These are phyloP conservation scores for Flaveria floridana DNA, from an alignment of 140 eudicot genomes.

Conservation along the genomic window DNA sequence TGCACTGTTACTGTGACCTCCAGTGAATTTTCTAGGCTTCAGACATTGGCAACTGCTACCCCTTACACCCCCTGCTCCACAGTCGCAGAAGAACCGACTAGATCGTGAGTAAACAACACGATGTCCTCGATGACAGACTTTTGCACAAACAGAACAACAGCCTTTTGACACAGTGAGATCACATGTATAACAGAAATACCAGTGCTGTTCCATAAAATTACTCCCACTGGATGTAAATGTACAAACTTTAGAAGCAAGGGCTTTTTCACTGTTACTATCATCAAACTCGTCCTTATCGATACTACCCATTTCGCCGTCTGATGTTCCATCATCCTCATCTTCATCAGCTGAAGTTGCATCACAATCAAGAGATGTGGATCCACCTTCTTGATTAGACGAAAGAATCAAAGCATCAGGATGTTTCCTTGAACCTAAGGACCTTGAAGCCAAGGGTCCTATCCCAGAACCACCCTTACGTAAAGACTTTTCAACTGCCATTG, in stretches of 20 bases:
- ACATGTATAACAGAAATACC: slow-evolving; percentile 99
- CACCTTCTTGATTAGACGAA: slow-evolving; percentile 75
- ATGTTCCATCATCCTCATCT: slow-evolving; percentile 99
- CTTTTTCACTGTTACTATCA: slow-evolving; percentile 72
- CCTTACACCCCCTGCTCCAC: slow-evolving; percentile 99
- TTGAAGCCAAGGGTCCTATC: slow-evolving; percentile 50
- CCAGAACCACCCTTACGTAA: slow-evolving; percentile 52
- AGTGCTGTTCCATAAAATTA: slow-evolving; percentile 98
- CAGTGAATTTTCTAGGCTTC: slow-evolving; percentile 86
- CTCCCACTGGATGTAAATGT: slow-evolving; percentile 99
- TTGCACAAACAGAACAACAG: slow-evolving; percentile 98
- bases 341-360: slow-evolving; percentile 97
- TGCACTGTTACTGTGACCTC: slow-evolving; percentile 41
- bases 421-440: slow-evolving; percentile 67
- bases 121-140: slow-evolving; percentile 99
- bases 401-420: slow-evolving; percentile 61
- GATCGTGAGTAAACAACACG: slow-evolving; percentile 98
- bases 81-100: slow-evolving; percentile 95
- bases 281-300: slow-evolving; percentile 89
- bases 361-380: slow-evolving; percentile 68
- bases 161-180: slow-evolving; percentile 97
- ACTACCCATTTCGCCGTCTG: slow-evolving; percentile 92
- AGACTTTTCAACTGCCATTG: slow-evolving; percentile 51
- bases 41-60: slow-evolving; percentile 96
- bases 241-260: slow-evolving; percentile 96